phyloP scores from a whole-genome alignment of 192 early-diverging fungal genomes.

The Backusella tarrabulga region DNA sequence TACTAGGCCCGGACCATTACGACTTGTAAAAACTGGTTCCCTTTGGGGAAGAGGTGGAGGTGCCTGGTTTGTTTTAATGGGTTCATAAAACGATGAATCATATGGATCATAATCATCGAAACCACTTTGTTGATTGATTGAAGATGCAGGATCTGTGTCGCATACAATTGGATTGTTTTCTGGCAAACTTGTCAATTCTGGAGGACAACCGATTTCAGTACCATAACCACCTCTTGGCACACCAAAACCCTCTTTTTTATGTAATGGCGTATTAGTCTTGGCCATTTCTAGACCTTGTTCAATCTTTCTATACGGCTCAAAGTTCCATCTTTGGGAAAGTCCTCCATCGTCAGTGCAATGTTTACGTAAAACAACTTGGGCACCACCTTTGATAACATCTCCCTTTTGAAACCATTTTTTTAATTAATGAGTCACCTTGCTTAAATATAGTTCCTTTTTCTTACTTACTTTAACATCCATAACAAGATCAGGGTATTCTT shows the following conservation, averaged over 20 bases:
- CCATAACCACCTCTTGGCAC: slow-evolving; percentile 26
- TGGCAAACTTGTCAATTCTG: slow-evolving; percentile 18
- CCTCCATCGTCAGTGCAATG: slow-evolving; percentile 23
- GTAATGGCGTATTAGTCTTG: background rate
- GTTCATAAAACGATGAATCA: background rate
- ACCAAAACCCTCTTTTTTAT: slow-evolving; percentile 32
- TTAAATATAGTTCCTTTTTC: background rate
- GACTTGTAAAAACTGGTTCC: background rate
- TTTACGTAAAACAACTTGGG: slow-evolving; percentile 22
- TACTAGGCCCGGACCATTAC: background rate
- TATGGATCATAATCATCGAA: background rate
- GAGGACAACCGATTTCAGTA: slow-evolving; percentile 26
- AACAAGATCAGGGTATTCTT: slow-evolving; percentile 26
- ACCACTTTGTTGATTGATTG: background rate
- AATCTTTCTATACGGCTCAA: slow-evolving; percentile 24
- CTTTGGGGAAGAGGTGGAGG: background rate
- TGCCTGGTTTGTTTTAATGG: background rate
- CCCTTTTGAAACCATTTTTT: slow-evolving; percentile 15
- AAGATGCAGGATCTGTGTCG: background rate
- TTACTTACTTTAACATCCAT: slow-evolving; percentile 36
- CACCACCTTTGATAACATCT: slow-evolving; percentile 26
- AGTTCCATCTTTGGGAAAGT: slow-evolving; percentile 28
- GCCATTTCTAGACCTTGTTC: slow-evolving; percentile 21
- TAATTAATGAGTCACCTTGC: background rate
- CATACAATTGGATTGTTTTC: slow-evolving; percentile 13